Percentiles rank a stretch among this genome's conserved stretches.
phyloP scores from a whole-genome alignment of 2,329 filamentous ascomycete species.

The Xylaria sp. region DNA sequence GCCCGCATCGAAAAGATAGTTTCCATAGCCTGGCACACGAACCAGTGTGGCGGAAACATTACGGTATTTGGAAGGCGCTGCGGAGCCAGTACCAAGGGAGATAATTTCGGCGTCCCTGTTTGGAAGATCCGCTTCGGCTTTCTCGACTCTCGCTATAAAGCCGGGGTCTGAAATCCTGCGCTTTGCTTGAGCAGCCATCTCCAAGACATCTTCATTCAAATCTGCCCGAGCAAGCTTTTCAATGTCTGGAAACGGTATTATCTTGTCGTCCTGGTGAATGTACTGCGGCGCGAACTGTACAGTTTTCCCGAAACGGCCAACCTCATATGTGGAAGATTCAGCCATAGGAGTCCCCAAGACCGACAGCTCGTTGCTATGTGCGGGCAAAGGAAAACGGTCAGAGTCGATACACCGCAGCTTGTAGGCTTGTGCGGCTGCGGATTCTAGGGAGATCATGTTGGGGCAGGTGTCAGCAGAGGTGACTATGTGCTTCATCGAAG shows the following conservation, averaged over 20 bases:
- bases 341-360: conserved; percentile 38
- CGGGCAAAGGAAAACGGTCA: conserved; percentile 76
- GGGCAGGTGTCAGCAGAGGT: conserved; percentile 78
- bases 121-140: conserved; percentile 72
- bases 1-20: conserved; percentile 89
- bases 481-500: conserved; percentile 76
- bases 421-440: conserved; percentile 72
- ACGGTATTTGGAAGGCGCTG: conserved; percentile 89
- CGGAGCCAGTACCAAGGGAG: conserved; percentile 90
- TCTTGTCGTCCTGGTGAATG: conserved; percentile 57
- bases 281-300: conserved; percentile 60
- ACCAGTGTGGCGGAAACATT: conserved; percentile 93
- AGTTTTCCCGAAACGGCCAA: conserved; percentile 57
- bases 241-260: conserved; percentile 62
- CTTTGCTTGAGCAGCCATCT: conserved; percentile 62
- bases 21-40: conserved; percentile 84
- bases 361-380: conserved; percentile 66
- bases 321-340: conserved; percentile 48
- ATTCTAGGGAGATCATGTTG: conserved; percentile 78
- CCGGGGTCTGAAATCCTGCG: conserved; percentile 42
- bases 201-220: conserved; percentile 56
- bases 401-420: conserved; percentile 78
- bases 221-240: conserved; percentile 53
- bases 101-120: conserved; percentile 83
- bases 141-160: conserved; percentile 52